Evolutionary conservation across 352 stramenopile genomes (phyloP), one percentile per base, ranked within the genome.

Genomic region (Globisporangium mamillatum): DNA sequence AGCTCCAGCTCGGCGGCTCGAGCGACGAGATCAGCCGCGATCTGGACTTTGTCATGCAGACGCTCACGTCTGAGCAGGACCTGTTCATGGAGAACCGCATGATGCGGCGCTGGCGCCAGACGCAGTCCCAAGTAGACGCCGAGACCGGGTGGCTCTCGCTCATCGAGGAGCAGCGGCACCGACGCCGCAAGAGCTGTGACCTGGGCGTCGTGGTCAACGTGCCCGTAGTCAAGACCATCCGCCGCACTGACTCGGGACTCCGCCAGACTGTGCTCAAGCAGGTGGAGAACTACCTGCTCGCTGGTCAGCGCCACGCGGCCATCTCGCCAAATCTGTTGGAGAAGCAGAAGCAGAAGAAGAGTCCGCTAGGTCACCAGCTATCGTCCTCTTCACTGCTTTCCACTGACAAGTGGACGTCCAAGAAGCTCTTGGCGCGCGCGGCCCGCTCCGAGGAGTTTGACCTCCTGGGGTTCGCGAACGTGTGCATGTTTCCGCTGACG

Each of bases 1-100:
- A 86, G 44, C 50, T 80, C 0, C 75, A 81, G 41, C 66, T 86
- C 52, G 64, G 62, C 22, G 46, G 38, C 55, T 66, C 66, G 29
- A 76, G 68, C 27, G 77, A 86, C 27, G 74, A 81, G n/a, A 68
- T 77, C 16, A 74, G 71, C 34, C 69, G 64, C 25, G 68, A 91
- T 50, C 65, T 93, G 27, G 82, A 93, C 46, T 88, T 86, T 60
- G 82, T 91, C 25, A 78, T 93, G 66, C 72, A 90, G 60, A 87
- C 85, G 18, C 75, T 93, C 16, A 79, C 79, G 3, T 84, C 78
- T 7, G 82, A 91, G 59, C 74, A 90, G 8, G 85, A 93, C 27
- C 65, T 93, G 24, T 91, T 93, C 46, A 73, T 74, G 69, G 69
- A 71, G 24, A 66, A 75, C 58, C 36, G 60, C 32, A 29, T 54